Conservation (phyloP, 2,329 filamentous ascomycete species). For the Xylariaceae sp. region DNA sequence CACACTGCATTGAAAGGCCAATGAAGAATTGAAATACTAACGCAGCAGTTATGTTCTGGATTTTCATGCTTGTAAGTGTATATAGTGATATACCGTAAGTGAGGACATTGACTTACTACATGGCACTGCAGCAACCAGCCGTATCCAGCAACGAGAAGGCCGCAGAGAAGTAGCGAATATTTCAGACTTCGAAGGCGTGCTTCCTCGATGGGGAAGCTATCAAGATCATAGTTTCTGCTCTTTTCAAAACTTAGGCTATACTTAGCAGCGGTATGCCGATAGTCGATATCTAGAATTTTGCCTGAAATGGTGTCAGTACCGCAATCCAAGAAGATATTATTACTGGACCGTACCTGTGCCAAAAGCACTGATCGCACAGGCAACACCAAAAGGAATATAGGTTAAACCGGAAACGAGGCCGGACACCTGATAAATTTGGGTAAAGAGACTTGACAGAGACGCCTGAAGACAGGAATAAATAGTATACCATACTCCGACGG, state of each 20-base stretch:
- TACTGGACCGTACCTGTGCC: conserved; percentile 3
- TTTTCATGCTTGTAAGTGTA: background rate
- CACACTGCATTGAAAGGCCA: conserved; percentile 19
- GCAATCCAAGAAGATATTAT: background rate
- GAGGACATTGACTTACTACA: background rate
- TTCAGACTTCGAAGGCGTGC: conserved; percentile 13
- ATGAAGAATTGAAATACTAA: conserved; percentile 28
- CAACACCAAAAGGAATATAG: conserved; percentile 25
- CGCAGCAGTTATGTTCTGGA: conserved; percentile 23
- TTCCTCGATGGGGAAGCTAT: conserved; percentile 18
- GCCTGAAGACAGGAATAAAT: conserved; percentile 25
- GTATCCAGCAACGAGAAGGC: conserved; percentile 17
- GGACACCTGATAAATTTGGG: conserved; percentile 14
- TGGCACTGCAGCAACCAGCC: conserved; percentile 18
- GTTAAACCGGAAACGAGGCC: conserved; percentile 15
- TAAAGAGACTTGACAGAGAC: conserved; percentile 18
- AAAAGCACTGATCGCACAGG: conserved; percentile 16
- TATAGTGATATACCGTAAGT: background rate
- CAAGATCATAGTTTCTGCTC: conserved; percentile 1
- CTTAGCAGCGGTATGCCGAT: background rate
- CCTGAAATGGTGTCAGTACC: conserved; percentile 1
- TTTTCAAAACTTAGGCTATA: background rate
- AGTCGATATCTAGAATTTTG: conserved; percentile 19
- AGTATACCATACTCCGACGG: conserved; percentile 14
- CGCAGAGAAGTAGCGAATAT: conserved; percentile 6